These are phyloP conservation scores for Arabidopsis suecica DNA, from an alignment of 345 rosid species.

Conservation along the genomic window DNA sequence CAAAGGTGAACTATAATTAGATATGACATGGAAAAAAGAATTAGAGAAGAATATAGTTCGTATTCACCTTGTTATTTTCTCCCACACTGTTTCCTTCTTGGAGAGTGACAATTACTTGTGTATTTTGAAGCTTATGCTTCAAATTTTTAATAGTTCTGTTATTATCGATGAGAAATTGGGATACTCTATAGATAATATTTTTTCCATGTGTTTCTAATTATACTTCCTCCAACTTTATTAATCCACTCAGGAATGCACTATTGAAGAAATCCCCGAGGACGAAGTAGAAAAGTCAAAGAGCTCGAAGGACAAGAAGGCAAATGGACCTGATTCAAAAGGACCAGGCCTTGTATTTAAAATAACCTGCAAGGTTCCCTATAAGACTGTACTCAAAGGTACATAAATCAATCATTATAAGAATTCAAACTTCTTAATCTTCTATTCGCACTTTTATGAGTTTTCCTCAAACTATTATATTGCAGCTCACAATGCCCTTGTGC, in stretches of 20 bases:
- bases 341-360: constrained; percentile 76
- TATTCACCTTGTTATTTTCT: constrained; percentile 18
- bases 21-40: neutral
- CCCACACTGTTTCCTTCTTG: neutral
- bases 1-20: constrained; percentile 12
- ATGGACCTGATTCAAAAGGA: constrained; percentile 74
- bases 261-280: constrained; percentile 82
- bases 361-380: constrained; percentile 87
- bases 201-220: constrained; percentile 5
- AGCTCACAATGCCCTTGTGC: constrained; percentile 87
- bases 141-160: neutral
- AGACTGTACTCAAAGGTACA: constrained; percentile 91
- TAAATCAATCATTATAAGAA: constrained; percentile 25
- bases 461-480: constrained; percentile 43
- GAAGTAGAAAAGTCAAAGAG: constrained; percentile 77
- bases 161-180: constrained; percentile 4
- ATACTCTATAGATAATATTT: neutral
- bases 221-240: constrained; percentile 15
- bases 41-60: neutral
- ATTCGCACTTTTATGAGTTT: constrained; percentile 5
- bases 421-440: constrained; percentile 26
- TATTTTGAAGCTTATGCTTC: constrained; percentile 22
- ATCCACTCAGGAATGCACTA: constrained; percentile 73
- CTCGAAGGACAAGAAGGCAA: constrained; percentile 87
- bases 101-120: neutral